Evolutionary conservation across 1,284 basidiomycete genomes (phyloP), one percentile per base, ranked within the genome.

Genomic region (Cystobasidiaceae sp.): DNA sequence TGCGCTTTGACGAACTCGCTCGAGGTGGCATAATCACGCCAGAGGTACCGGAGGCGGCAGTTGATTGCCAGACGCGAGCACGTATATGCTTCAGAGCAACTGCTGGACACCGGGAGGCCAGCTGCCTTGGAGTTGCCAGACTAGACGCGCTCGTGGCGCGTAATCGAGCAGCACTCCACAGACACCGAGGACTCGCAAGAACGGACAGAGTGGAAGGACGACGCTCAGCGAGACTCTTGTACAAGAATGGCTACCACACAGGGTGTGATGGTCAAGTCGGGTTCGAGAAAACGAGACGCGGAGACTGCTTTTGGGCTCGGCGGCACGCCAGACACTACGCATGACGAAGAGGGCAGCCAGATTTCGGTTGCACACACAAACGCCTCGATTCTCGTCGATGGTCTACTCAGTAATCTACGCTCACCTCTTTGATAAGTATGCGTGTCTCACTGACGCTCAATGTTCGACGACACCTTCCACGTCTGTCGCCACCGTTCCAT

Each of bases 1-100:
- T 55, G 28, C 43, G 51, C 52, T 64, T 46, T 33, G 46, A 44
- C 39, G 39, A 41, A 30, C 39, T 44, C 41, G 54, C 54, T 44
- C 41, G 39, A 9, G 61, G 61, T 25, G 61, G 61, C 61, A 64
- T 64, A 43, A 23, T 64, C 41, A 32, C 5, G 37, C 9, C 48
- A 30, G 41, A 37, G 33, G 41, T 30, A 41, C 41, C 50, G 27
- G 60, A 27, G 23, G 11, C 34, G 30, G 27, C 27, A 8, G 27
- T 32, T n/a, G n/a, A n/a, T n/a, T n/a, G n/a, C n/a, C n/a, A n/a
- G n/a, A n/a, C n/a, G n/a, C n/a, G n/a, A n/a, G n/a, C n/a, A n/a
- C n/a, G n/a, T n/a, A n/a, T n/a, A n/a, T n/a, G n/a, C n/a, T n/a
- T n/a, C n/a, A n/a, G n/a, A n/a, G n/a, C n/a, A n/a, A n/a, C n/a